Evolutionary conservation across 1,139 yeast genomes (phyloP), one percentile per base, ranked within the genome.

Genomic region (Candida anutae): DNA sequence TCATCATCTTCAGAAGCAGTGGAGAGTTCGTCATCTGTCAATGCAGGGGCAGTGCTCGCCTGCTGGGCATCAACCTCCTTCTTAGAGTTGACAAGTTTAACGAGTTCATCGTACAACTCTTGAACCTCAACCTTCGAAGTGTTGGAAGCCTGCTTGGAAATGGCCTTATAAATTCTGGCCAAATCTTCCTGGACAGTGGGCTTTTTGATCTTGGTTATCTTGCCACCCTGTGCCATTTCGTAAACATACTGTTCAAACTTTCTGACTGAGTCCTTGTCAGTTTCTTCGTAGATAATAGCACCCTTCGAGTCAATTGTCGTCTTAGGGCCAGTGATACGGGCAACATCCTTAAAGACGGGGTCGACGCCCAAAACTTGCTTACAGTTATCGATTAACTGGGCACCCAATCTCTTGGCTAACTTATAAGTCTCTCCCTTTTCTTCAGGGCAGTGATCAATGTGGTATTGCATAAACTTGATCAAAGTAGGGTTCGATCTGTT

Each of bases 181-280:
- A 87, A 72, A 57, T 85, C 95, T 52, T 85, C 90, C 45, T 76
- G 76, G 48, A 82, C 78, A 28, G 94, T 74, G 48, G 90, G 85
- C 51, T 77, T 77, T 20, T 58, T 50, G 35, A 60, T 64, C 46
- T 68, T 77, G 39, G 97, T 84, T 53, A 84, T 63, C 42, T 76
- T 76, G 46, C 95, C 90, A 61, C 98, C 98, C 50, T 76, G 79
- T 30, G 97, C 95, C 97, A 90, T 88, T 58, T 85, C 95, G 52
- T 77, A 74, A 42, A 90, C 97, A 52, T 90, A 90, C 55, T 88
- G 94, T 62, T 93, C 96, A 40, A 90, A 74, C 57, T 90, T 90
- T 62, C 97, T 79, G 40, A 88, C 94, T 34, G 90, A 73, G 26
- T 90, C 85, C 58, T 95, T 83, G 53, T 85, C 78, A 37, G 72